Base-by-base conservation (phyloP, 108 stramenopile genomes). In the Pseudonitzschia multistriata region DNA sequence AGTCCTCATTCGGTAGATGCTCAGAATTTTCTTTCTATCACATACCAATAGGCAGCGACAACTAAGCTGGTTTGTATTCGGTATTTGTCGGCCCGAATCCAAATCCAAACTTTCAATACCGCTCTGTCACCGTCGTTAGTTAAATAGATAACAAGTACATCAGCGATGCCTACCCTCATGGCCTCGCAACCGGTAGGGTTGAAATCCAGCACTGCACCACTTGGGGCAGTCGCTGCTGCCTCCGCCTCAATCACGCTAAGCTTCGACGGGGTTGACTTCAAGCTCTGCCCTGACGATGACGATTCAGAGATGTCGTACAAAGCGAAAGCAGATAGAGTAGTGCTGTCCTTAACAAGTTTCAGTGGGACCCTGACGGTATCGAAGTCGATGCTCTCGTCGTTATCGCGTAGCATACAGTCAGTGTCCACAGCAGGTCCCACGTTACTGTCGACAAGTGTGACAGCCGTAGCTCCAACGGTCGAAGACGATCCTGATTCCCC, bases 201-300 rank as follows among this genome's bases (percentile, higher is more conserved):
- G 19, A 30, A n/a, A 14, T 29, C 57, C 8, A 14, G 17, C 11
- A 19, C 24, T 25, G 22, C 50, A n/a, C 50, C 50, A 19, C 25
- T 25, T 8, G 50, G 25, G n/a, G n/a, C n/a, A n/a, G n/a, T n/a
- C n/a, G n/a, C n/a, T 5, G 19, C 3, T 24, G 56, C 65, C 7
- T 49, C 70, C 13, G 34, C 79, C n/a, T 52, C 76, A 3, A 74
- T 88, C 52, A 85, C 84, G 48, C 76, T 88, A 15, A 74, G 78
- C 37, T 79, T 85, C 65, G 61, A 69, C 31, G 87, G 84, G 15
- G 83, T 88, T 35, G 78, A 83, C 19, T 88, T 88, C 42, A 49
- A 48, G 37, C 68, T 88, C 3, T 62, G 31, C 8, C 83, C 85
- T 19, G 40, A 31, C 1, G 67, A 74, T 40, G 48, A 68, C 10